Evolutionary conservation across 1,284 basidiomycete species (phyloP).

Genomic region (Cryptococcus wingfieldii): DNA sequence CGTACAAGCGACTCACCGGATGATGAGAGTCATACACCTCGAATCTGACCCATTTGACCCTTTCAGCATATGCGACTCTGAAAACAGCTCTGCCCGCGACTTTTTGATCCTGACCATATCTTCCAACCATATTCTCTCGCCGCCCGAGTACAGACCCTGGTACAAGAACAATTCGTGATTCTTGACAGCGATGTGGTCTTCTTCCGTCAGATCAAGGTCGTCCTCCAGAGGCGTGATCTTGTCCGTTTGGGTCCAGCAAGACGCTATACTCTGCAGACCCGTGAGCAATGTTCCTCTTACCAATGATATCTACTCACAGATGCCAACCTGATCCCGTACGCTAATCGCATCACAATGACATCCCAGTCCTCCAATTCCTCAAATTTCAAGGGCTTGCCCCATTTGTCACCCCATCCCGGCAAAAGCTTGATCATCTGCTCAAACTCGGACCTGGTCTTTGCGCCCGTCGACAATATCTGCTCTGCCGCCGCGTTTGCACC

Average conservation of each 20-base stretch:
- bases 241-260: constrained; percentile 41
- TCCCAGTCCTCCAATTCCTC: constrained; percentile 31
- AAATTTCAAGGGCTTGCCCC: constrained; percentile 30
- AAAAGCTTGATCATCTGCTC: constrained; percentile 6
- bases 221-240: constrained; percentile 26
- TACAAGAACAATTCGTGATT: background rate
- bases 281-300: constrained; percentile 2
- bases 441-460: background rate
- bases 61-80: background rate
- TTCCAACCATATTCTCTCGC: constrained; percentile 80
- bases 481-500: constrained; percentile 23
- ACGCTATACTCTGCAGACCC: constrained; percentile 20
- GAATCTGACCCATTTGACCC: background rate
- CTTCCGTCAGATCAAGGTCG: constrained; percentile 17
- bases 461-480: constrained; percentile 5
- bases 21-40: background rate
- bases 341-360: constrained; percentile 22
- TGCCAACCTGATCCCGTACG: constrained; percentile 29
- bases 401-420: constrained; percentile 27
- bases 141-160: constrained; percentile 82
- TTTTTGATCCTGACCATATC: constrained; percentile 68
- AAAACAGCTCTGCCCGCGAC: constrained; percentile 17
- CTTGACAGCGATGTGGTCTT: constrained; percentile 15
- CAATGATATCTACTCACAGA: constrained; percentile 21
- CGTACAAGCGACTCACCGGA: background rate